Conservation (phyloP, 768 basidiomycete genomes). For the Chalciporus piperatus region DNA sequence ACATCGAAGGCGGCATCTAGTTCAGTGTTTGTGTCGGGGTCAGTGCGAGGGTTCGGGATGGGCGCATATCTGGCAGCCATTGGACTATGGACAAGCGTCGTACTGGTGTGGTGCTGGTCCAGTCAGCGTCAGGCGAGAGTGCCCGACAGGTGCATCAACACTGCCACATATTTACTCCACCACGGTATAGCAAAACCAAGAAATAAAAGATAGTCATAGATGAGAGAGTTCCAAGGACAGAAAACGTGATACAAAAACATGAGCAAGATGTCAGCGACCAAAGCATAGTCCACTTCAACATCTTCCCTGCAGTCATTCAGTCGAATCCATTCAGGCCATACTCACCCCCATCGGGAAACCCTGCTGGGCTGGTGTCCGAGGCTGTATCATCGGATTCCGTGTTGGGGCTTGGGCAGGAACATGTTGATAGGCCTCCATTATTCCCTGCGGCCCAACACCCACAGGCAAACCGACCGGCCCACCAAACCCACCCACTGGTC, state of each 20-base stretch:
- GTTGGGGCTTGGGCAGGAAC: constrained; percentile 9
- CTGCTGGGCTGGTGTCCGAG: constrained; percentile 17
- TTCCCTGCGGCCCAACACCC: constrained; percentile 20
- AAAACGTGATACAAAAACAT: neutral
- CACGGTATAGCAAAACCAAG: neutral
- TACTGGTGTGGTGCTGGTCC: neutral
- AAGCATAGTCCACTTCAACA: neutral
- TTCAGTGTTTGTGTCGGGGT: constrained; percentile 51
- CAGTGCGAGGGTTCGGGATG: constrained; percentile 55
- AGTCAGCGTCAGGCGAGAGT: too few species aligned
- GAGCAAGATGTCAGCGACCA: neutral
- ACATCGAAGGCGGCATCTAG: constrained; percentile 89
- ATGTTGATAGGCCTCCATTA: constrained; percentile 14
- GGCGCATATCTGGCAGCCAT: constrained; percentile 68
- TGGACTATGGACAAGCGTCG: constrained; percentile 3
- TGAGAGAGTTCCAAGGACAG: neutral
- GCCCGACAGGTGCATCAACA: neutral
- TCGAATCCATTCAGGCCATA: too few species aligned
- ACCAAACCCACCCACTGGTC: constrained; percentile 29
- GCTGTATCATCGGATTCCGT: constrained; percentile 9
- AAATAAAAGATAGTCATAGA: neutral
- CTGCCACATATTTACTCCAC: constrained; percentile 1
- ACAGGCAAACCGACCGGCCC: constrained; percentile 26
- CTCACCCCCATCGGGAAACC: constrained; percentile 23
- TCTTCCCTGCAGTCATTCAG: too few species aligned